A percentile compares a stretch with the other conserved stretches of the same genome.
Conservation (phyloP, 805 yeast species). For the Saccharomycopsis capsularis region DNA sequence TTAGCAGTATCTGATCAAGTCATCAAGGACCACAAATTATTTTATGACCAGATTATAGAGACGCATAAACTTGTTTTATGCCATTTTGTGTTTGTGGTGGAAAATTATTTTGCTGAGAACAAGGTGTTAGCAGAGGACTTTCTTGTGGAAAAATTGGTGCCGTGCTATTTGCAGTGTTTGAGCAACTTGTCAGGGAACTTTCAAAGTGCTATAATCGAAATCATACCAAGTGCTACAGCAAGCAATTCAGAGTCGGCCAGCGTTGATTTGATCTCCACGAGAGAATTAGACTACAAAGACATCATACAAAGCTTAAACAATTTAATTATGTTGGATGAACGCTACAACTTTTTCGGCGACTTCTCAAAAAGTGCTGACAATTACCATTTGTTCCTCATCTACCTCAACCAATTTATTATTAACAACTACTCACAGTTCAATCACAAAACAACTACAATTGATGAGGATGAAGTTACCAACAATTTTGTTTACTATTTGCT, state of each 20-base stretch:
- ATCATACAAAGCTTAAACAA: not conserved
- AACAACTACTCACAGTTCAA: constrained; percentile 8
- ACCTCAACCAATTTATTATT: constrained; percentile 17
- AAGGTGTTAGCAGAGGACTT: not conserved
- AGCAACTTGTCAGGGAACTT: constrained; percentile 15
- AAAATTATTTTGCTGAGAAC: not conserved
- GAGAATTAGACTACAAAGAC: not conserved
- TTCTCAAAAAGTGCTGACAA: not conserved
- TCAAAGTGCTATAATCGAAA: not conserved
- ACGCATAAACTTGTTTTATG: constrained; percentile 2
- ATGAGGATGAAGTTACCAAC: constrained; percentile 10
- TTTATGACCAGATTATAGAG: not conserved
- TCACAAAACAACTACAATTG: constrained; percentile 4
- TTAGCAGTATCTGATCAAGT: constrained; percentile 29
- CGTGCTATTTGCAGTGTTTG: constrained; percentile 16
- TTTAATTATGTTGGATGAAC: not conserved
- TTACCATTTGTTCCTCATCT: constrained; percentile 12
- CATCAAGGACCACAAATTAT: constrained; percentile 20
- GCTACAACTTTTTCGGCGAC: not conserved
- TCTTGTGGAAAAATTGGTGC: constrained; percentile 1
- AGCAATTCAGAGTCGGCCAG: not conserved
- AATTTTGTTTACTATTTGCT: constrained; percentile 23
- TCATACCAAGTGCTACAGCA: not conserved
- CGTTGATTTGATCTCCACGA: not conserved
- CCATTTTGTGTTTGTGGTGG: not conserved